These are phyloP conservation scores for Phoma sp. DNA, from an alignment of 2,329 filamentous ascomycete genomes.

Conservation along the genomic window DNA sequence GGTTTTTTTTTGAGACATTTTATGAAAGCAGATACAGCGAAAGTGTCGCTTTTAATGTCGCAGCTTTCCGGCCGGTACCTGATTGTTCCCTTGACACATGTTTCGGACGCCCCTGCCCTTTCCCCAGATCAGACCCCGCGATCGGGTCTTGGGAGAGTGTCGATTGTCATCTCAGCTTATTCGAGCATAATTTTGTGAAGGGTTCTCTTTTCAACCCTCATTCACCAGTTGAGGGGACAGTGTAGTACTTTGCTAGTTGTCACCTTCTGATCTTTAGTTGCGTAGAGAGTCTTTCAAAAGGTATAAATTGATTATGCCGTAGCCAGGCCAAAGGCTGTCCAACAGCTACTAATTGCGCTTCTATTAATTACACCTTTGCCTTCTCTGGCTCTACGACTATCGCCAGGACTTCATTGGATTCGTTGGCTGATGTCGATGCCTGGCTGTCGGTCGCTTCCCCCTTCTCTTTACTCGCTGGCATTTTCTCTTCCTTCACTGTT, in stretches of 20 bases:
- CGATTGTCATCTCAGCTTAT: too few relatives aligned
- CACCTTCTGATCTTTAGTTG: too few relatives aligned
- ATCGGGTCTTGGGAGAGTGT: not conserved
- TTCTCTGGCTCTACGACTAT: not conserved
- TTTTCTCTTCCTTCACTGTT: conserved; percentile 5
- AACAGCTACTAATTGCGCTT: not conserved
- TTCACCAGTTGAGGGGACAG: too few relatives aligned
- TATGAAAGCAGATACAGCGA: too few relatives aligned
- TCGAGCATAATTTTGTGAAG: too few relatives aligned
- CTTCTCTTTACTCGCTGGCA: not conserved
- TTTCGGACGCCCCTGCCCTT: not conserved
- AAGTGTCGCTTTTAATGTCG: not conserved
- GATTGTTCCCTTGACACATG: not conserved
- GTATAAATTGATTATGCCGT: too few relatives aligned
- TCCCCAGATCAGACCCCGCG: not conserved
- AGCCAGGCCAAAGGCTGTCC: too few relatives aligned
- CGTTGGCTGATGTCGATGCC: not conserved
- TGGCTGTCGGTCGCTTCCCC: not conserved
- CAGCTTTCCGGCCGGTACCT: not conserved
- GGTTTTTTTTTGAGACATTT: conserved; percentile 11
- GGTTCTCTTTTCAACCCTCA: too few relatives aligned
- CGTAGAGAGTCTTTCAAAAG: too few relatives aligned
- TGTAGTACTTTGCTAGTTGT: too few relatives aligned
- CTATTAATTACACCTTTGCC: not conserved
- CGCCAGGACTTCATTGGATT: not conserved